Conservation (phyloP, 2,329 filamentous ascomycete species). For the Juglanconis sp. region DNA sequence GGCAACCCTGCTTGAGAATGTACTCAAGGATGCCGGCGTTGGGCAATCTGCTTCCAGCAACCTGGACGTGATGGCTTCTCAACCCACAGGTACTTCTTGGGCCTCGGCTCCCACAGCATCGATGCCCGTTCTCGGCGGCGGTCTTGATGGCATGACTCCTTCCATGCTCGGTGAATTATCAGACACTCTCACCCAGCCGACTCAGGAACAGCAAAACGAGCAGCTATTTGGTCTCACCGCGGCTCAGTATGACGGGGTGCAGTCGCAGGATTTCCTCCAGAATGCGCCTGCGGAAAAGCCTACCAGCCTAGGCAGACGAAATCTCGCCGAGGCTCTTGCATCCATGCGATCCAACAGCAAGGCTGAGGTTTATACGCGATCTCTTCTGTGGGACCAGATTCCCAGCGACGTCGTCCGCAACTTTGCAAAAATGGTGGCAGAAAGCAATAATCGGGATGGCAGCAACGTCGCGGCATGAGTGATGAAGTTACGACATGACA, state of each 20-base stretch:
- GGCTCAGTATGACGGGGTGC: constrained; percentile 84
- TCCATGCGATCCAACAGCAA: constrained; percentile 72
- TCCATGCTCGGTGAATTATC: constrained; percentile 65
- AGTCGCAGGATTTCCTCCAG: constrained; percentile 68
- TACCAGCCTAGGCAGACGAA: constrained; percentile 64
- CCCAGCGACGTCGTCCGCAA: constrained; percentile 87
- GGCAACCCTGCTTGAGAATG: constrained; percentile 72
- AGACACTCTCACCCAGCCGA: constrained; percentile 68
- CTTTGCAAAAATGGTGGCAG: constrained; percentile 87
- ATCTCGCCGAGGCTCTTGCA: constrained; percentile 76
- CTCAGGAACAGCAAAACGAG: constrained; percentile 81
- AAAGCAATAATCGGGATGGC: constrained; percentile 54
- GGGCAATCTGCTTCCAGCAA: constrained; percentile 36
- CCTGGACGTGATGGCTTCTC: constrained; percentile 46
- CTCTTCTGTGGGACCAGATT: constrained; percentile 90
- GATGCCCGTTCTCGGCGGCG: constrained; percentile 36
- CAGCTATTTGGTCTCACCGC: constrained; percentile 84
- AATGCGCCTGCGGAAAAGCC: constrained; percentile 48
- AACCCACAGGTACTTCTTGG: constrained; percentile 51
- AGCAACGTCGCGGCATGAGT: constrained; percentile 37
- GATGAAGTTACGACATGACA: constrained; percentile 25
- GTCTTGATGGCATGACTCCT: constrained; percentile 50
- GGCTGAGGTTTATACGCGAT: constrained; percentile 89
- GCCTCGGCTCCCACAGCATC: constrained; percentile 36
- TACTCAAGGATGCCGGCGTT: constrained; percentile 77